Evolutionary conservation across 1,284 basidiomycete genomes (phyloP), one percentile per base, ranked within the genome.

Genomic region (Heliocybe sulcata): DNA sequence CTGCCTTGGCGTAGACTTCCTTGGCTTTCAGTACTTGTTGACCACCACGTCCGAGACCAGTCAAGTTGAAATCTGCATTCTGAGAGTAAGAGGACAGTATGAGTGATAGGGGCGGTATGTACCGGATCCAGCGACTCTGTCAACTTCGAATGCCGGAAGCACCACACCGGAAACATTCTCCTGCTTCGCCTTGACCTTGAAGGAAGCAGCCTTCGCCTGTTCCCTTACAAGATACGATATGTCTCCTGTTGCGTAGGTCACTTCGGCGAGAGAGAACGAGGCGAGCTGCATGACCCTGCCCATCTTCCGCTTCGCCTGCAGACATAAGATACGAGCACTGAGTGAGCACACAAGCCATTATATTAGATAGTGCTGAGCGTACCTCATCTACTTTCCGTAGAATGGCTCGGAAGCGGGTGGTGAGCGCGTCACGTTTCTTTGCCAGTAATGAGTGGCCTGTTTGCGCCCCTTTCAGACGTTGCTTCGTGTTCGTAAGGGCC

Each of bases 161-260:
- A 98, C 84, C 11, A 99, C 96, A 67, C 97, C 97, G 35, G 92
- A 95, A 0, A 99, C 97, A 65, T 99, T 99, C 76, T 99, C 97
- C 71, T 98, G 95, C 70, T 90, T 94, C 12, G 96, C 88, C 67
- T 90, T 89, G 35, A 99, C 95, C 59, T 84, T 86, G 79, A 98
- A 99, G 1, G 88, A 84, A 0, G 97, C 96, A 48, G 85, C 87
- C 78, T 90, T 97, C 61, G 79, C 94, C 72, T 90, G 87, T 68
- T 96, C 93, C 68, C 94, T 92, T 10, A 94, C 87, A 60, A 96
- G 89, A 73, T 98, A 99, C 27, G 92, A 86, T 64, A 99, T 98
- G 67, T 99, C 96, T 59, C 94, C 94, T 3, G 96, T 97, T 33
- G 94, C 87, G 73, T 99, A 99, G 26, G 93, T 94, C 58, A 99